Evolutionary conservation across 257 asterid genomes (phyloP), one percentile per base, ranked within the genome.

Genomic region (Scutellaria minor): DNA sequence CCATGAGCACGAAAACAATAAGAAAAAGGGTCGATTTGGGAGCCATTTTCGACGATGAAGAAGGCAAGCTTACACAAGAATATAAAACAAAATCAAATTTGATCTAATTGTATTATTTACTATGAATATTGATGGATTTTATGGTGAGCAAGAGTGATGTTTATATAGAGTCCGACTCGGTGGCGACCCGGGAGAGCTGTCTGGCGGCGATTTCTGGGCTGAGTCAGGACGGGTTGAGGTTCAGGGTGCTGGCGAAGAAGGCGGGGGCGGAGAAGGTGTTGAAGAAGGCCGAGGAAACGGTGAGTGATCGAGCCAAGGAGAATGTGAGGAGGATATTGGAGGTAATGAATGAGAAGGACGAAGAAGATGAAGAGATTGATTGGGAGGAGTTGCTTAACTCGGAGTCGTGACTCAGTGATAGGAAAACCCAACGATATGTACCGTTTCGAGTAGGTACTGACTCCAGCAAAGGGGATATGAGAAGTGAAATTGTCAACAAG

Each of bases 211-310:
- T 95, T 54, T 85, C 81, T 45, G 95, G 96, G 70, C 82, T 95
- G 82, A 92, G 99, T 61, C 85, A 86, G 11, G 98, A 98, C 7
- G 99, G 99, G 66, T 71, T 87, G 80, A 86, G 98, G 88, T 95
- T 95, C 39, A 92, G 86, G 74, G 99, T 93, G 37, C 68, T 90
- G 18, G 18, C 18, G 18, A 18, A 18, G 18, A 0, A 18, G 18
- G 18, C 18, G 18, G 18, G 18, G 18, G 18, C 18, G 18, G 18
- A 18, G 18, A 0, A 18, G 18, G 18, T 18, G 18, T 18, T 18
- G 18, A 18, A 84, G 73, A 84, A 74, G 73, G 7, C 81, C 72
- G 96, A 69, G 83, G 81, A 78, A 48, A 70, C 20, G 3, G 93
- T 79, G 60, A 79, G 83, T 11, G 82, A 86, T 53, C 65, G 84